Conservation (phyloP, 768 basidiomycete genomes). For the Cystofilobasidium ferigula region DNA sequence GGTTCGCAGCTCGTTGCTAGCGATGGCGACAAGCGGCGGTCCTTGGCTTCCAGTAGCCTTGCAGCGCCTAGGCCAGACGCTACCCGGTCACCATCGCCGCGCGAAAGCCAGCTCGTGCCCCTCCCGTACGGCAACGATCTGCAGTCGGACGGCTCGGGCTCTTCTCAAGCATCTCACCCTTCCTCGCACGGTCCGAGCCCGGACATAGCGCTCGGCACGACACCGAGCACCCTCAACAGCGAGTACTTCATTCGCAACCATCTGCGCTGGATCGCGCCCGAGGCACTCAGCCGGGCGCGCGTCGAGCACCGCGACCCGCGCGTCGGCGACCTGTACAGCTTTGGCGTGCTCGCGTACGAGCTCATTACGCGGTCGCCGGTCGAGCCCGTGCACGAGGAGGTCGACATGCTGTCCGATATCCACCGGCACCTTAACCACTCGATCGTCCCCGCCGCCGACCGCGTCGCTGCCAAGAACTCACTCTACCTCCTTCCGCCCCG, state of each 20-base stretch:
- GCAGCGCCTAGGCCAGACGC: background rate
- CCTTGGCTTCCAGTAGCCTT: background rate
- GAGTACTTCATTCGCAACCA: constrained; percentile 14
- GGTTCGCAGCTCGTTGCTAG: background rate
- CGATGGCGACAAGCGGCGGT: background rate
- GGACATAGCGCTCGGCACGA: too few species aligned
- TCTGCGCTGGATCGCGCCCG: constrained; percentile 15
- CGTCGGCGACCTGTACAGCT: constrained; percentile 31
- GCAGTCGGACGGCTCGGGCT: too few species aligned
- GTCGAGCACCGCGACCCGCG: background rate
- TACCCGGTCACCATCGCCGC: too few species aligned
- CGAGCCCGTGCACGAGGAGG: constrained; percentile 23
- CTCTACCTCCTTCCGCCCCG: constrained; percentile 1
- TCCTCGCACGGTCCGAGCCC: too few species aligned
- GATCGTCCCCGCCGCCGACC: background rate
- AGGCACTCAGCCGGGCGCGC: background rate
- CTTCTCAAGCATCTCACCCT: too few species aligned
- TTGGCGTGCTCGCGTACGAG: constrained; percentile 33
- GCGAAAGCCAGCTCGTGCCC: too few species aligned
- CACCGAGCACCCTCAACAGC: constrained; percentile 3
- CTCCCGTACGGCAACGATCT: too few species aligned
- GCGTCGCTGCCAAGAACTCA: background rate
- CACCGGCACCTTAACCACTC: constrained; percentile 29
- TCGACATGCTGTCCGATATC: constrained; percentile 30
- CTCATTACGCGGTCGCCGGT: constrained; percentile 29